Percentiles rank a stretch among this genome's conserved stretches.
Conservation (phyloP, 441 rosid genomes). For the Adansonia madagascariensis region DNA sequence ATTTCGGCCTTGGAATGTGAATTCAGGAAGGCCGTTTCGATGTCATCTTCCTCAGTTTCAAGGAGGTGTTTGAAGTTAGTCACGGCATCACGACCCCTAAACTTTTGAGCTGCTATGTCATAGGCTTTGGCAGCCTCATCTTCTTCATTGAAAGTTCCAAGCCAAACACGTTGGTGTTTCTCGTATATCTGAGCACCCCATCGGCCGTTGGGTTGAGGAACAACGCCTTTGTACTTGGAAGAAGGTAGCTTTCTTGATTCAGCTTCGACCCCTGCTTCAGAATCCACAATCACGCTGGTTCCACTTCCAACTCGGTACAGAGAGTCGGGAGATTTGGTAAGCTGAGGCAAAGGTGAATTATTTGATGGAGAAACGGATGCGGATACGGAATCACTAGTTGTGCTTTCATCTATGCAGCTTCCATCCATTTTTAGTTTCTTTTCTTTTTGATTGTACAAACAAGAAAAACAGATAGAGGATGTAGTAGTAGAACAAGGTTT, state of each 20-base stretch:
- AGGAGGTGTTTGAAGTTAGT: slow-evolving; percentile 62
- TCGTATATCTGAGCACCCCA: slow-evolving; percentile 99
- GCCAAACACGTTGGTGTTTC: slow-evolving; percentile 97
- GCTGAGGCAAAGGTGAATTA: slow-evolving; percentile 15
- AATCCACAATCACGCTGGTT: slow-evolving; percentile 66
- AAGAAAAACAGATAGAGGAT: slow-evolving; percentile 3
- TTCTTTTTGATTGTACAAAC: neutral
- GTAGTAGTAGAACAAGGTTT: slow-evolving; percentile 13
- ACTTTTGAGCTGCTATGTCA: slow-evolving; percentile 80
- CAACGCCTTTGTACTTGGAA: slow-evolving; percentile 91
- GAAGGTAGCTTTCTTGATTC: slow-evolving; percentile 93
- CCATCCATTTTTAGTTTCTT: slow-evolving; percentile 51
- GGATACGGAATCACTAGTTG: slow-evolving; percentile 56
- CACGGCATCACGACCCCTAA: slow-evolving; percentile 91
- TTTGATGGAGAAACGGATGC: slow-evolving; percentile 33
- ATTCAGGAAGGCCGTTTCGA: slow-evolving; percentile 58
- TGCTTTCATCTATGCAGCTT: slow-evolving; percentile 69
- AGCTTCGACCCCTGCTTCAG: slow-evolving; percentile 66
- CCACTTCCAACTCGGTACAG: slow-evolving; percentile 75
- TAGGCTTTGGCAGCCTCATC: slow-evolving; percentile 83
- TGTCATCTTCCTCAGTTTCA: slow-evolving; percentile 44
- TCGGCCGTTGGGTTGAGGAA: slow-evolving; percentile 95
- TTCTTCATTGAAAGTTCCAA: slow-evolving; percentile 91
- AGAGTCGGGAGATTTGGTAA: slow-evolving; percentile 43
- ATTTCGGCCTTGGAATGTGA: slow-evolving; percentile 90